Base-by-base conservation (phyloP, 1,284 basidiomycete species). In the Cutaneotrichosporon sp. region DNA sequence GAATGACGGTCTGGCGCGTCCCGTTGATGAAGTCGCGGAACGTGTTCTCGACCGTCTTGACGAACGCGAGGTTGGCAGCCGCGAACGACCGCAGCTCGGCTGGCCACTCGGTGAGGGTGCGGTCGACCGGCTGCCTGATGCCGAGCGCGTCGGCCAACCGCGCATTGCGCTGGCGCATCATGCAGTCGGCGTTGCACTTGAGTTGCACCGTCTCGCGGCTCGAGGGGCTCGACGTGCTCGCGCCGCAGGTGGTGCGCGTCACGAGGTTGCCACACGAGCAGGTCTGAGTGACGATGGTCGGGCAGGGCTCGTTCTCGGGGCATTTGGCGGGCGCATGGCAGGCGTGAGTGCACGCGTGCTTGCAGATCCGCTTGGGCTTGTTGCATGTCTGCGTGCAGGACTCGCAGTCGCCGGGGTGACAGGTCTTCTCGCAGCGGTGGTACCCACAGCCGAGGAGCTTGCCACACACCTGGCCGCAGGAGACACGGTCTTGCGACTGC, bases 241-340 rank as follows among this genome's bases (percentile, higher is more conserved):
- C 78, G 0, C 90, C 90, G 74, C 93, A 97, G 0, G 83, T 82
- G 0, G 88, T 83, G 1, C 84, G 81, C 66, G 89, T 88, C 33
- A 85, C 85, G 45, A 93, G 84, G 58, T 92, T 84, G 0, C 91
- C 91, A 73, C 94, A 95, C 0, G 88, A 81, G 72, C 93, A 97
- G 0, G 84, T 82, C 50, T 93, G 81, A 1, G 82, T 85, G 58
- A 91, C 81, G 1, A 74, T 70, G 6, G 79, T 75, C 16, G 84
- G 83, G 73, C 94, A 97, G 1, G 92, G 86, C 20, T 89, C 85
- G 4, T 84, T 83, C 79, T 95, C 91, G 14, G 87, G 83, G 71
- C 94, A 97, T 10, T 85, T 81, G 0, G 90, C 84, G 0, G 93
- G 93, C 0, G 92, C 92, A 69, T 95, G 94, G 72, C 93, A 95